These are phyloP conservation scores for Tricholoma hemisulphureum DNA, from an alignment of 768 basidiomycete genomes.

Conservation along the genomic window DNA sequence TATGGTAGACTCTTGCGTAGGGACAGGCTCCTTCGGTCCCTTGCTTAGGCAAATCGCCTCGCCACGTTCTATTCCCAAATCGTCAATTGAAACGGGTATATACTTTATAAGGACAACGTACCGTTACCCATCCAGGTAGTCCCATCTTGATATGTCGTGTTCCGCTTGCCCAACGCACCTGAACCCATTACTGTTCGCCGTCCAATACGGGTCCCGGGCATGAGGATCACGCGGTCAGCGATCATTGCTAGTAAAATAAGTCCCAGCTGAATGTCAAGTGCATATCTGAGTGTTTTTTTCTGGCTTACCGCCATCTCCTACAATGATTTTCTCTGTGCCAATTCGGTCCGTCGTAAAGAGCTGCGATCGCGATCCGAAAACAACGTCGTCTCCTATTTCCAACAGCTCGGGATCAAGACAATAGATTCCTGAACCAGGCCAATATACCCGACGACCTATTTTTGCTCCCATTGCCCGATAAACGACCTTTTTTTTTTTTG, in stretches of 20 bases:
- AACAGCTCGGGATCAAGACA: conserved; percentile 48
- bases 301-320: conserved; percentile 37
- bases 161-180: conserved; percentile 44
- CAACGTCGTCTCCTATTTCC: conserved; percentile 48
- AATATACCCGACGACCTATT: conserved; percentile 46
- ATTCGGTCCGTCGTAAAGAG: conserved; percentile 43
- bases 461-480: conserved; percentile 52
- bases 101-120: conserved; percentile 13
- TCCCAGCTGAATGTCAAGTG: not conserved
- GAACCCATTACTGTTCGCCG: conserved; percentile 45
- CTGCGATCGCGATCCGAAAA: conserved; percentile 46
- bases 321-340: conserved; percentile 38
- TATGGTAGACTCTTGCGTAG: conserved; percentile 29
- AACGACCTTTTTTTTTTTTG: conserved; percentile 18
- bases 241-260: conserved; percentile 40
- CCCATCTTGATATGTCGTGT: conserved; percentile 39
- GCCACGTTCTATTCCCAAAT: conserved; percentile 30
- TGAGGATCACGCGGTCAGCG: conserved; percentile 47
- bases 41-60: conserved; percentile 38
- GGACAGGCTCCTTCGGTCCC: conserved; percentile 16
- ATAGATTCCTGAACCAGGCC: conserved; percentile 46
- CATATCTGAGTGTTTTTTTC: conserved; percentile 7
- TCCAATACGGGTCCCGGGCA: conserved; percentile 42
- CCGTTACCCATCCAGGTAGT: conserved; percentile 49
- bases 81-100: not conserved